Evolutionary conservation across 2,329 filamentous ascomycete genomes (phyloP).

Genomic region (Colletotrichum truncatum): DNA sequence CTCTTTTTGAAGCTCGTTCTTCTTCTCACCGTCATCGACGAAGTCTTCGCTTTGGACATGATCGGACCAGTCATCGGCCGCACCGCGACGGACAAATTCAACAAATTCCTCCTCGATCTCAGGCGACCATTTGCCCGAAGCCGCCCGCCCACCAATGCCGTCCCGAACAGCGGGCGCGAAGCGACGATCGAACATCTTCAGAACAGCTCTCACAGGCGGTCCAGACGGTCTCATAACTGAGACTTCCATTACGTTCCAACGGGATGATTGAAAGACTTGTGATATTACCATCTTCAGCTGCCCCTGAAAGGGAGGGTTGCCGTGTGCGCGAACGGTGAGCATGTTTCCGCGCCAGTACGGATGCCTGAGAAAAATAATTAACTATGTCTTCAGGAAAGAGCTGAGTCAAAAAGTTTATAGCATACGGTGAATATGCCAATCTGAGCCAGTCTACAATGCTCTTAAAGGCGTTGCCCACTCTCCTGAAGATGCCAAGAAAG

Average conservation of each 20-base stretch:
- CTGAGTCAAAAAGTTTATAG: neutral
- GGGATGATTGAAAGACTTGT: conserved; percentile 12
- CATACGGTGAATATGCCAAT: conserved; percentile 22
- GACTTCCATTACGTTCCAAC: conserved; percentile 21
- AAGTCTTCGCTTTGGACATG: neutral
- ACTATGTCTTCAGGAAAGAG: neutral
- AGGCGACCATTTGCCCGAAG: conserved; percentile 9
- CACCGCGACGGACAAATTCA: conserved; percentile 7
- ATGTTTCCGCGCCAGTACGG: conserved; percentile 25
- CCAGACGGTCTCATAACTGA: neutral
- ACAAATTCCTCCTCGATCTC: conserved; percentile 19
- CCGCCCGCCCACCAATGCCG: neutral
- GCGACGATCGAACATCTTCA: conserved; percentile 21
- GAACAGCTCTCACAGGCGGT: conserved; percentile 2
- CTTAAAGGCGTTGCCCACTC: neutral
- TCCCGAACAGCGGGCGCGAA: conserved; percentile 15
- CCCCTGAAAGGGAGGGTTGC: neutral
- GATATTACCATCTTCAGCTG: conserved; percentile 15
- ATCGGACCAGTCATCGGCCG: conserved; percentile 8
- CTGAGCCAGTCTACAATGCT: conserved; percentile 14
- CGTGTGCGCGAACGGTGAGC: neutral
- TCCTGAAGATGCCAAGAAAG: neutral
- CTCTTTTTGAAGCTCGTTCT: conserved; percentile 12
- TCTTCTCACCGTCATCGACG: neutral
- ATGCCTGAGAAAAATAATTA: neutral